Evolutionary conservation across 2,329 filamentous ascomycete genomes (phyloP).

Genomic region (Xylariaceae sp.): DNA sequence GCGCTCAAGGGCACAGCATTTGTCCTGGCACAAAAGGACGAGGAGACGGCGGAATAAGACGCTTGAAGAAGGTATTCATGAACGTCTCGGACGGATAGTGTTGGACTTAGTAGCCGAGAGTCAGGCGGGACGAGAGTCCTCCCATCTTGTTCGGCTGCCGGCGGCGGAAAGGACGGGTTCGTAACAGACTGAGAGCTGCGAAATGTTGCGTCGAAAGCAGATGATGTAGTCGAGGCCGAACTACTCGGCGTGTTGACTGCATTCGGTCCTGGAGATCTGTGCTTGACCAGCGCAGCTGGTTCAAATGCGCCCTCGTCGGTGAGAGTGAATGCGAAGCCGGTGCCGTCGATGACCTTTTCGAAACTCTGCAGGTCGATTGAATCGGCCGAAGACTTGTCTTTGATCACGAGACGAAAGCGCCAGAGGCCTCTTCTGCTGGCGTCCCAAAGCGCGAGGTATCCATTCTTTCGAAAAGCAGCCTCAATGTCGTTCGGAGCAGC

Average conservation of each 20-base stretch:
- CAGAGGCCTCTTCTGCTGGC: constrained; percentile 45
- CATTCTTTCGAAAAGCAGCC: constrained; percentile 44
- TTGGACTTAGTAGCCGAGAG: constrained; percentile 29
- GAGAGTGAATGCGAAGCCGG: constrained; percentile 39
- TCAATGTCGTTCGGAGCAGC: constrained; percentile 48
- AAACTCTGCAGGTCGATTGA: constrained; percentile 28
- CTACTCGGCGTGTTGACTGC: constrained; percentile 42
- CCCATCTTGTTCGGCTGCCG: constrained; percentile 28
- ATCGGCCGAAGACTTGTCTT: constrained; percentile 33
- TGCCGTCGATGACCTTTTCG: constrained; percentile 38
- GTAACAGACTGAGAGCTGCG: constrained; percentile 30
- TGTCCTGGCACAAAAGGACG: constrained; percentile 43
- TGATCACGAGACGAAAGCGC: constrained; percentile 47
- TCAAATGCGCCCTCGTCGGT: constrained; percentile 49
- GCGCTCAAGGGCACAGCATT: constrained; percentile 49
- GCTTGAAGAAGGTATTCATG: constrained; percentile 52
- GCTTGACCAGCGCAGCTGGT: constrained; percentile 43
- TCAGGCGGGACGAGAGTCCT: constrained; percentile 31
- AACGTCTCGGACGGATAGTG: constrained; percentile 39
- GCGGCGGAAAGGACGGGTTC: constrained; percentile 24
- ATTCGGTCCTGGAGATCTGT: constrained; percentile 36
- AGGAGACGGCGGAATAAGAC: constrained; percentile 45
- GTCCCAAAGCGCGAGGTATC: constrained; percentile 50
- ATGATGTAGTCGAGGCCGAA: constrained; percentile 39
- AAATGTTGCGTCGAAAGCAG: constrained; percentile 34